A percentile compares a stretch with the other conserved stretches of the same genome.
phyloP scores from a whole-genome alignment of 345 rosid genomes.

The Eucalyptus fibrosa region DNA sequence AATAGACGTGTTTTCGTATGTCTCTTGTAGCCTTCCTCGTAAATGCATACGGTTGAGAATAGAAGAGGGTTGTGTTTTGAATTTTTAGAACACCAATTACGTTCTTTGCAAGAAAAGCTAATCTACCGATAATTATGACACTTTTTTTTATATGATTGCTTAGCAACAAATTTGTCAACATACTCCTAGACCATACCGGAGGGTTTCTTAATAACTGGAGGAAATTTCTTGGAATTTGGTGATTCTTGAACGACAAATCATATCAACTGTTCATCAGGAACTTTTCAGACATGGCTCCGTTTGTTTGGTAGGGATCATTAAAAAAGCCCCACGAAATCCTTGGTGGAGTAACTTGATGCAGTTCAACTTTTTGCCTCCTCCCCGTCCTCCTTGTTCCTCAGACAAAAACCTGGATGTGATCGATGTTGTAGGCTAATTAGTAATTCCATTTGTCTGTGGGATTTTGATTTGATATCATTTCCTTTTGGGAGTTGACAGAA shows the following conservation, averaged over 20 bases:
- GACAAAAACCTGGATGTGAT: background rate
- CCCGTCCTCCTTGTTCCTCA: background rate
- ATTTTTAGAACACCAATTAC: background rate
- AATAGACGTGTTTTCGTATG: background rate
- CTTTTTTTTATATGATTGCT: background rate
- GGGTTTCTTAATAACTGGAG: background rate
- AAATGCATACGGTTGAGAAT: background rate
- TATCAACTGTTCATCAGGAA: background rate
- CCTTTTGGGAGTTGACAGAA: background rate
- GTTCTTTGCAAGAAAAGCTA: background rate
- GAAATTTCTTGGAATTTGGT: too few relatives aligned
- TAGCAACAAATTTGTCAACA: background rate
- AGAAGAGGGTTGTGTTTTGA: background rate
- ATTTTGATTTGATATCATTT: background rate
- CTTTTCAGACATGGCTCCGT: background rate
- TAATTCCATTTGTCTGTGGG: background rate
- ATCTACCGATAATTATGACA: background rate
- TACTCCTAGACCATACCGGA: background rate
- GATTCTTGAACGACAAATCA: background rate
- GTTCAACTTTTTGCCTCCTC: background rate
- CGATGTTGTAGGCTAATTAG: background rate
- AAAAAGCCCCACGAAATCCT: background rate
- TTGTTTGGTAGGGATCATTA: background rate
- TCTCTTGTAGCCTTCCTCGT: background rate
- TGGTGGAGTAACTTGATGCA: background rate